These are phyloP conservation scores for Saccharomyces paradoxus DNA, from an alignment of 805 yeast genomes.

Conservation along the genomic window DNA sequence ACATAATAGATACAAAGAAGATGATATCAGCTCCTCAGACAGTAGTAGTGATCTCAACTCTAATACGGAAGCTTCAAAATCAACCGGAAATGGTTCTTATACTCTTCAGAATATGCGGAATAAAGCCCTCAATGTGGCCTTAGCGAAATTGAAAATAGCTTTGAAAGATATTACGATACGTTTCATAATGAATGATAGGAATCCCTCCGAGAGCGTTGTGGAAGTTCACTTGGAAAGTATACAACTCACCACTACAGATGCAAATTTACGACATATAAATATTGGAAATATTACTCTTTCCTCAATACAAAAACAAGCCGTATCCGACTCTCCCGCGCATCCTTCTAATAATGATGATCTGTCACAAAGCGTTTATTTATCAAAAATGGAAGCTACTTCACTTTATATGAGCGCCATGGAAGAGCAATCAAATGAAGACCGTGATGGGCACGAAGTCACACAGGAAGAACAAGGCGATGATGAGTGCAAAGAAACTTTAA, in stretches of 20 bases:
- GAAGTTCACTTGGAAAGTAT: slow-evolving; percentile 23
- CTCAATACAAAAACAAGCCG: not conserved
- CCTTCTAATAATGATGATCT: not conserved
- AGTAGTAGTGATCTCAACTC: not conserved
- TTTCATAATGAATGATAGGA: slow-evolving; percentile 38
- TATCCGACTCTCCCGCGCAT: not conserved
- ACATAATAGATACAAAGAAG: slow-evolving; percentile 7
- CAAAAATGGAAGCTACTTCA: slow-evolving; percentile 61
- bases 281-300: not conserved
- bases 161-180: slow-evolving; percentile 41
- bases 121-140: slow-evolving; percentile 58
- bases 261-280: not conserved
- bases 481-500: slow-evolving; percentile 6
- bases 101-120: slow-evolving; percentile 50
- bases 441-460: not conserved
- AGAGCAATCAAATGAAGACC: slow-evolving; percentile 30
- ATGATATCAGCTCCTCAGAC: slow-evolving; percentile 12
- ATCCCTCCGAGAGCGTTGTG: slow-evolving; percentile 20
- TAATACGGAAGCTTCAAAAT: not conserved
- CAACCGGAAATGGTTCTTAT: slow-evolving; percentile 1
- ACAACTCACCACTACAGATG: slow-evolving; percentile 14
- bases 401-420: slow-evolving; percentile 79
- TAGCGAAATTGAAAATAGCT: slow-evolving; percentile 50
- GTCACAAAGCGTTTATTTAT: slow-evolving; percentile 46
- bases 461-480: slow-evolving; percentile 24